Conservation (phyloP, 2,329 filamentous ascomycete species). For the Hymenoscyphus fraxineus region DNA sequence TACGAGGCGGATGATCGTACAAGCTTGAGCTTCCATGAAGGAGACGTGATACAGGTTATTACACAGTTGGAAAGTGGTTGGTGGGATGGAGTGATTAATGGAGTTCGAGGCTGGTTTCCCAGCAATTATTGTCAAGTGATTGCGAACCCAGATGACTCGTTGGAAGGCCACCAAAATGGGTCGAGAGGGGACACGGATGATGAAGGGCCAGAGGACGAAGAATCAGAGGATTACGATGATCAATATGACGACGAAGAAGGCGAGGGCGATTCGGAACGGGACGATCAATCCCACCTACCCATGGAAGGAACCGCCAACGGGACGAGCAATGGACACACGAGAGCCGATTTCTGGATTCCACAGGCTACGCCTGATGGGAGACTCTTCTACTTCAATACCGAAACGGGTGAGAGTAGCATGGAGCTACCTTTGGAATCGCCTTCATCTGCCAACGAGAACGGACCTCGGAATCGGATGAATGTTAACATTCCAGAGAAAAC, state of each 20-base stretch:
- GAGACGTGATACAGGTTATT: conserved; percentile 97
- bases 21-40: conserved; percentile 92
- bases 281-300: conserved; percentile 55
- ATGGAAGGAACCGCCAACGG: conserved; percentile 60
- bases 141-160: conserved; percentile 68
- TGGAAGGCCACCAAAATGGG: conserved; percentile 55
- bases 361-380: conserved; percentile 92
- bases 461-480: conserved; percentile 84
- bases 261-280: conserved; percentile 59
- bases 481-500: conserved; percentile 86
- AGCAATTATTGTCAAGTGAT: conserved; percentile 97
- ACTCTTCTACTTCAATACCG: conserved; percentile 96
- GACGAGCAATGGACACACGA: conserved; percentile 60
- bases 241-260: conserved; percentile 58
- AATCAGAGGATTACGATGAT: conserved; percentile 64
- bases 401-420: conserved; percentile 92
- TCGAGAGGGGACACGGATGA: conserved; percentile 46
- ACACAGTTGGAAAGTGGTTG: conserved; percentile 97
- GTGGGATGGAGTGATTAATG: conserved; percentile 99
- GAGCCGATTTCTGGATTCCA: conserved; percentile 97
- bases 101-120: conserved; percentile 95
- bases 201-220: conserved; percentile 61
- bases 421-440: conserved; percentile 92
- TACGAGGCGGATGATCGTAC: conserved; percentile 97
- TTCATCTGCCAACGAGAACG: conserved; percentile 72